These are phyloP conservation scores for Tubosaeta sp. DNA, from an alignment of 768 basidiomycete genomes.

Conservation along the genomic window DNA sequence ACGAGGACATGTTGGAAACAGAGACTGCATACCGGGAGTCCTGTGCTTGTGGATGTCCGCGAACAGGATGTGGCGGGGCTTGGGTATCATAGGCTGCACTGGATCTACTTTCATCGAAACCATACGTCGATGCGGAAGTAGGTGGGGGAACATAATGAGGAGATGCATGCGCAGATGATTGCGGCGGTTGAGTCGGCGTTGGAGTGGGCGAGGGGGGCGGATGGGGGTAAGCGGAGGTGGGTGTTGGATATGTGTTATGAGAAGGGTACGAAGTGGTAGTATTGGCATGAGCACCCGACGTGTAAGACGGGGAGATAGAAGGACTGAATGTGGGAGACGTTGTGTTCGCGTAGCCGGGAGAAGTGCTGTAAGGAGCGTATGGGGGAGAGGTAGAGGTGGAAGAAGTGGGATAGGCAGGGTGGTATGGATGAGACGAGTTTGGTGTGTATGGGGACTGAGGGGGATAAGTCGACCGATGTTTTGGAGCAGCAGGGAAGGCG, in stretches of 20 bases:
- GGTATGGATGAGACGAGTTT: constrained; percentile 14
- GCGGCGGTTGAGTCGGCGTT: constrained; percentile 26
- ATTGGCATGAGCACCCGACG: constrained; percentile 9
- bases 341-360: constrained; percentile 17
- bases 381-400: constrained; percentile 16
- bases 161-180: constrained; percentile 16
- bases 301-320: constrained; percentile 19
- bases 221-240: constrained; percentile 26
- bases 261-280: constrained; percentile 12
- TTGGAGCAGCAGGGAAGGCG: constrained; percentile 15
- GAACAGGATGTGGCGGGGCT: constrained; percentile 8
- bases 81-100: constrained; percentile 18
- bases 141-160: constrained; percentile 22
- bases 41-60: constrained; percentile 19
- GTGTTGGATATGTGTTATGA: constrained; percentile 19
- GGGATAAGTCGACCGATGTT: constrained; percentile 20
- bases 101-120: constrained; percentile 21
- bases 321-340: constrained; percentile 24
- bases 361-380: constrained; percentile 20
- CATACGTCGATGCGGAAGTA: constrained; percentile 15
- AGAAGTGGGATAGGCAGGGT: constrained; percentile 11
- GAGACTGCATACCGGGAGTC: constrained; percentile 21
- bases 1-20: background rate
- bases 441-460: constrained; percentile 20
- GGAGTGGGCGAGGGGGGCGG: constrained; percentile 29